Percentiles rank a stretch among this genome's conserved stretches.
phyloP scores from a whole-genome alignment of 305 asterid species.

The Fraxinus angustifolia region DNA sequence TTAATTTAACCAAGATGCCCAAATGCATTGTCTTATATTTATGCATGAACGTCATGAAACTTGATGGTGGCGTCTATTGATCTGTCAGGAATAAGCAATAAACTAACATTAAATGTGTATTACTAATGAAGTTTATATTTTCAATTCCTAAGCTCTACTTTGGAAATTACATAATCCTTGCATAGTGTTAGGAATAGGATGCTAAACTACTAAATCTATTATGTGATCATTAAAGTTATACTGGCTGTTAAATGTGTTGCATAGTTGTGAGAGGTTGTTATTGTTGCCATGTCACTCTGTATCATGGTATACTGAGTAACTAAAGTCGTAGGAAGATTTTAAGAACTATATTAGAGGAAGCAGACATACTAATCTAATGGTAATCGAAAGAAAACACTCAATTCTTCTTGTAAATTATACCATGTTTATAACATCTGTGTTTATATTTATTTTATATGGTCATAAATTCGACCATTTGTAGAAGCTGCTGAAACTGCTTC shows the following conservation, averaged over 20 bases:
- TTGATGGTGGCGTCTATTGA: not conserved
- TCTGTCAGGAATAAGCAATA: not conserved
- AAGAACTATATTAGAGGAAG: not conserved
- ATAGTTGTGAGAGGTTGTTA: not conserved
- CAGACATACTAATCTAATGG: not conserved
- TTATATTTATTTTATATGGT: not conserved
- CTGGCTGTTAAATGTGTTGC: not conserved
- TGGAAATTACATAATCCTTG: not conserved
- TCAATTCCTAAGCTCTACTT: slow-evolving; percentile 11
- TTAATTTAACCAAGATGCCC: not conserved
- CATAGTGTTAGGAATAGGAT: not conserved
- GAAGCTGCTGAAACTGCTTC: slow-evolving; percentile 11
- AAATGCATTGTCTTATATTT: slow-evolving; percentile 6
- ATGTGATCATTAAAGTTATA: not conserved
- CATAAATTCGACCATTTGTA: not conserved
- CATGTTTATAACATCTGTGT: not conserved
- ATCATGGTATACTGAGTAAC: not conserved
- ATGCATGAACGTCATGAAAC: not conserved
- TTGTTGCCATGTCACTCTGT: slow-evolving; percentile 7
- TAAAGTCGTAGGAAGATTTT: not conserved
- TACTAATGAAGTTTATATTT: not conserved
- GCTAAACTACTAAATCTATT: not conserved
- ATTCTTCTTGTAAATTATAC: not conserved
- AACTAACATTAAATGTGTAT: slow-evolving; percentile 14
- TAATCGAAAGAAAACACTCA: not conserved